Percentiles rank a stretch among this genome's conserved stretches.
Conservation (phyloP, 345 rosid genomes). For the Populus nigra region DNA sequence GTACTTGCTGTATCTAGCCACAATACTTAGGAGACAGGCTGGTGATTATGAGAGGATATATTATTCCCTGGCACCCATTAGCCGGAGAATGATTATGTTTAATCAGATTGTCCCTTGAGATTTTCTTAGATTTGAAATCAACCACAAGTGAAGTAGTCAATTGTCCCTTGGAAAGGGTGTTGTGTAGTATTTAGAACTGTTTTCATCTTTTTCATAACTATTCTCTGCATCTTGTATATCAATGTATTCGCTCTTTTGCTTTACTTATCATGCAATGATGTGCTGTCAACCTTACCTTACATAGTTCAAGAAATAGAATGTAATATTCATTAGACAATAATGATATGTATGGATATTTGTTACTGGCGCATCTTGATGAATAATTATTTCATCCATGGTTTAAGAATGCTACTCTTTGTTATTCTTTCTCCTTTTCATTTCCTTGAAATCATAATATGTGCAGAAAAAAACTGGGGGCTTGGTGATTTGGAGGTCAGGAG, state of each 20-base stretch:
- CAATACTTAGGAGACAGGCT: too few species aligned
- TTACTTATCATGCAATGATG: neutral
- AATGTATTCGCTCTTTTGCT: neutral
- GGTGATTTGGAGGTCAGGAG: slow-evolving; percentile 95
- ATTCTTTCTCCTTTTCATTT: slow-evolving; percentile 4
- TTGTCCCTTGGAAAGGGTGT: neutral
- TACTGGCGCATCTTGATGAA: neutral
- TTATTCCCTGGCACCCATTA: neutral
- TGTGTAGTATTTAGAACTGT: neutral
- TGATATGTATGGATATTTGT: neutral
- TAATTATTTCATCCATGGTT: neutral
- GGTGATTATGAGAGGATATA: too few species aligned
- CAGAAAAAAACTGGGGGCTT: slow-evolving; percentile 96
- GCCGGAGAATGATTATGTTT: neutral
- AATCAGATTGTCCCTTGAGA: neutral
- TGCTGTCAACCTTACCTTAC: neutral
- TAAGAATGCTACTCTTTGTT: neutral
- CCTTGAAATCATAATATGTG: neutral
- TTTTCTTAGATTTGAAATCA: neutral
- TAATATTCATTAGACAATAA: neutral
- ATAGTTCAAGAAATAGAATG: neutral
- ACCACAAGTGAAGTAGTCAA: neutral
- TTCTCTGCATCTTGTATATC: neutral
- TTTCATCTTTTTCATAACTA: neutral
- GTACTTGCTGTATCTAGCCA: too few species aligned